These are phyloP conservation scores for Xylaria sp. DNA, from an alignment of 2,329 filamentous ascomycete genomes.

Conservation along the genomic window DNA sequence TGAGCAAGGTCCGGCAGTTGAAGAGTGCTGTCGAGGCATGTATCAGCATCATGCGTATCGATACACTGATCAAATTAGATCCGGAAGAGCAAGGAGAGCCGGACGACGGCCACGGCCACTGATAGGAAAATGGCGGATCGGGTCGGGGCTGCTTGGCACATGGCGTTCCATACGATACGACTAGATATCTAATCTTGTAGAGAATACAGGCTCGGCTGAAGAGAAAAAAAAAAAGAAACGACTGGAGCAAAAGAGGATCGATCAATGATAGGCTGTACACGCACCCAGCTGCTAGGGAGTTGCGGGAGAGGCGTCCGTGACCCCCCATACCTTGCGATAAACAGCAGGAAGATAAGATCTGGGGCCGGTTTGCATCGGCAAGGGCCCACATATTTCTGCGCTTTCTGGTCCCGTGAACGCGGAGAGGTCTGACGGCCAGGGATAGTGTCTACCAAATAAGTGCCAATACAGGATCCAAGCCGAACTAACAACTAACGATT, in stretches of 20 bases:
- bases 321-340: conserved; percentile 12
- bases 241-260: conserved; percentile 11
- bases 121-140: conserved; percentile 47
- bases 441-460: conserved; percentile 13
- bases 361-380: conserved; percentile 41
- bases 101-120: conserved; percentile 90
- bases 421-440: conserved; percentile 21
- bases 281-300: conserved; percentile 17
- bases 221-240: conserved; percentile 27
- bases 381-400: conserved; percentile 28
- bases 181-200: conserved; percentile 36
- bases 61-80: conserved; percentile 98
- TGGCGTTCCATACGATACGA: conserved; percentile 36
- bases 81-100: conserved; percentile 80
- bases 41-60: conserved; percentile 99
- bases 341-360: conserved; percentile 18
- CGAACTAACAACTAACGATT: conserved; percentile 14
- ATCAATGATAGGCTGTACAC: conserved; percentile 24
- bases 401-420: conserved; percentile 33
- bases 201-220: conserved; percentile 23
- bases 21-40: conserved; percentile 99
- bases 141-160: conserved; percentile 35
- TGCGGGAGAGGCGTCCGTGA: conserved; percentile 20
- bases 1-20: conserved; percentile 97
- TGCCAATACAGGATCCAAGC: conserved; percentile 9